Base-by-base conservation (phyloP, 202 grass and related monocot species). In the Zizania palustris region DNA sequence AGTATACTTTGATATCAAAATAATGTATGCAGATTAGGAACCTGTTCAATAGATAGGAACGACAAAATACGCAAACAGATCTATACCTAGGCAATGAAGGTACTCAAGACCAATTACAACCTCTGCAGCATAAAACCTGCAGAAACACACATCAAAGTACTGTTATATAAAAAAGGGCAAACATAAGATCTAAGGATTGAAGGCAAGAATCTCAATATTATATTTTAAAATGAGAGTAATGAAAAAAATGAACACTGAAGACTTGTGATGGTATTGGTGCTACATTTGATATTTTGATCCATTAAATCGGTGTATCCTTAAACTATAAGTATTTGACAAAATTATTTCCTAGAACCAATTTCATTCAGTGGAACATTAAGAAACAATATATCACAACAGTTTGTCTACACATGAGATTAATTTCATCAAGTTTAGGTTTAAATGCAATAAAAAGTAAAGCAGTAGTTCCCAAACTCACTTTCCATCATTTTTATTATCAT, bases 81-180 rank as follows among this genome's bases (percentile, higher is more conserved):
- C 34, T 69, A 42, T 93, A 98, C 96, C 96, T 69, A 89, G 87
- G 66, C 85, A 98, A 80, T 98, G 96, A 82, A 98, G 96, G 76
- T 98, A 98, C 79, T 98, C 91, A 5, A 98, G 85, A 71, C 89
- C 78, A 69, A 98, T 72, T 34, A 90, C 66, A 73, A 98, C 96
- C 71, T 98, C 89, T n/a, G 96, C 96, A 76, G 91, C 96, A 82
- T 98, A 98, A 80, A 98, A 98, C 80, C 96, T 98, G 75, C n/a
- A 86, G 13, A 83, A 74, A 60, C 36, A 49, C 48, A 59, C 1
- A 70, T 78, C 28, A 74, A 72, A 84, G 74, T 5, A 72, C 53
- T 67, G 54, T 67, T 51, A 82, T 1, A 69, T 49, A 83, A 13
- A 50, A 81, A 66, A 78, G 7, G 11, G 18, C 60, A 60, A 33